Evolutionary conservation across 768 basidiomycete species (phyloP).

Genomic region (Trametes cubensis): DNA sequence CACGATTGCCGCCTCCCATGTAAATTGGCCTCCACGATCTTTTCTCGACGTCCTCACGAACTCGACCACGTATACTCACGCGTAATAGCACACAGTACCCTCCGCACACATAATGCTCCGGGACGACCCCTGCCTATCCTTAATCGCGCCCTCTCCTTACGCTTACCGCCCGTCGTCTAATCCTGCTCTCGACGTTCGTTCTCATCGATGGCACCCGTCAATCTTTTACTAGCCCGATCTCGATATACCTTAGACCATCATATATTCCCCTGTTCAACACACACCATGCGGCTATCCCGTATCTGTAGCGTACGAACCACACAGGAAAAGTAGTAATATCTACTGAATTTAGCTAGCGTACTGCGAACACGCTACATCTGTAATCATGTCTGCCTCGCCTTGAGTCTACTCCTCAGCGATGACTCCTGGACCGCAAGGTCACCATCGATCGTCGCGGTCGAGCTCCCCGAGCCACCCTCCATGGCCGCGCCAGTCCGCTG

Average conservation of each 20-base stretch:
- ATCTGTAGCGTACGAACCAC: slow-evolving; percentile 24
- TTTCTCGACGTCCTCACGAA: slow-evolving; percentile 28
- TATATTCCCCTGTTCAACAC: slow-evolving; percentile 17
- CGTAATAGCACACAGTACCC: slow-evolving; percentile 18
- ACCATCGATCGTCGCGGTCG: slow-evolving; percentile 13
- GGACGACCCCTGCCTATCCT: slow-evolving; percentile 13
- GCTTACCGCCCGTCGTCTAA: slow-evolving; percentile 17
- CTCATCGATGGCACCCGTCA: slow-evolving; percentile 17
- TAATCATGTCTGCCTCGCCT: slow-evolving; percentile 17
- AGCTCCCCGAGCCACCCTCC: slow-evolving; percentile 6
- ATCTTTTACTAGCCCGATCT: slow-evolving; percentile 15
- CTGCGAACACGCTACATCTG: slow-evolving; percentile 16
- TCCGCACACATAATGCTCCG: slow-evolving; percentile 9
- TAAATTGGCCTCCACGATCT: slow-evolving; percentile 26
- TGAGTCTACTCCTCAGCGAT: slow-evolving; percentile 18
- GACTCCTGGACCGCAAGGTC: slow-evolving; percentile 19
- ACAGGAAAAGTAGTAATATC: slow-evolving; percentile 25
- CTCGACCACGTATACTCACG: slow-evolving; percentile 25
- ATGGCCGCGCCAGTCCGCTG: neutral
- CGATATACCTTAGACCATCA: slow-evolving; percentile 16
- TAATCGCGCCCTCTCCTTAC: slow-evolving; percentile 20
- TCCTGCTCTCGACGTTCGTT: slow-evolving; percentile 12
- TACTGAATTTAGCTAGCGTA: slow-evolving; percentile 24
- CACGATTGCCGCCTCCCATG: slow-evolving; percentile 13
- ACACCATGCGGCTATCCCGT: slow-evolving; percentile 14